These are phyloP conservation scores for Westerdykella ornata DNA, from an alignment of 2,329 filamentous ascomycete genomes.

Conservation along the genomic window DNA sequence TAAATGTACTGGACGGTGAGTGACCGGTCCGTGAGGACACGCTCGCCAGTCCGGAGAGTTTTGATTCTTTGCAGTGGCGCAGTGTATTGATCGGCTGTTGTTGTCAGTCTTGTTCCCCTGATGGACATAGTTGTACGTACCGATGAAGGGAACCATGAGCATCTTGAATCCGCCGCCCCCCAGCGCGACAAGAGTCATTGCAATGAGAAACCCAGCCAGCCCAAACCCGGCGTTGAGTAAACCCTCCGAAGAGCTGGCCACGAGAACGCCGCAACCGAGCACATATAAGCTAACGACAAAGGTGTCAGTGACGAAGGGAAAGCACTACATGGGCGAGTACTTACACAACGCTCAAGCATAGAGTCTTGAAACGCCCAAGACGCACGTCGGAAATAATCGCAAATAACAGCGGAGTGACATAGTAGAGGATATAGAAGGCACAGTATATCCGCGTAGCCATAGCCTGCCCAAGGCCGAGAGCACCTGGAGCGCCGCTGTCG, in stretches of 20 bases:
- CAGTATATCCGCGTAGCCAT: constrained; percentile 49
- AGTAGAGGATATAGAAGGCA: constrained; percentile 51
- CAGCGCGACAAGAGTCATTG: constrained; percentile 36
- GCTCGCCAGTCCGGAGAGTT: constrained; percentile 23
- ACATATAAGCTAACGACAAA: constrained; percentile 15
- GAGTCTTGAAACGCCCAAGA: constrained; percentile 36
- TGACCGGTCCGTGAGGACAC: constrained; percentile 29
- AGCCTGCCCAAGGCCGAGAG: constrained; percentile 27
- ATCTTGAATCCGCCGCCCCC: constrained; percentile 37
- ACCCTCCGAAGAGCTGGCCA: constrained; percentile 15
- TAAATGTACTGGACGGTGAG: constrained; percentile 37
- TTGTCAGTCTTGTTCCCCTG: not conserved
- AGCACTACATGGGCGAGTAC: constrained; percentile 3
- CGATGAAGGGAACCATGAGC: constrained; percentile 32
- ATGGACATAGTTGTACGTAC: constrained; percentile 8
- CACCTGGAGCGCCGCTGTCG: constrained; percentile 29
- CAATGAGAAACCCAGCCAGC: constrained; percentile 20
- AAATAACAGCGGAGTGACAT: constrained; percentile 33
- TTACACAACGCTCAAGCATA: constrained; percentile 26
- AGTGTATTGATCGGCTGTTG: constrained; percentile 32
- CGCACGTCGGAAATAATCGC: constrained; percentile 37
- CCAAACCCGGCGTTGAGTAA: constrained; percentile 19
- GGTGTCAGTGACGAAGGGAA: too few relatives aligned
- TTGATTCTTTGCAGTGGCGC: constrained; percentile 15
- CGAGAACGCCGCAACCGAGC: constrained; percentile 18